Conservation (phyloP, 805 yeast genomes). For the Yarrowia yakushimensis region DNA sequence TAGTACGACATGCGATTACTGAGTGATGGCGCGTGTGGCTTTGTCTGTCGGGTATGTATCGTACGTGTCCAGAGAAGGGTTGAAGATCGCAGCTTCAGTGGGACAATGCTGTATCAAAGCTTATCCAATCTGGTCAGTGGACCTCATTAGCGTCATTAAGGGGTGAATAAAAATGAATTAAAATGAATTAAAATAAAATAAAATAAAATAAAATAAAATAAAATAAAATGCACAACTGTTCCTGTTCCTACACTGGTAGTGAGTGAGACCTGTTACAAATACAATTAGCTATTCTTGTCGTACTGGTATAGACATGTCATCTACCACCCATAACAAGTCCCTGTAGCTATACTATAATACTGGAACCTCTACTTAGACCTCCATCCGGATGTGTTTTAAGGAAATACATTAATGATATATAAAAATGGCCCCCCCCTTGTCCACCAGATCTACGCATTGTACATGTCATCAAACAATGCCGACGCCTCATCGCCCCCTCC, state of each 20-base stretch:
- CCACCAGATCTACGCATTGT: slow-evolving; percentile 1
- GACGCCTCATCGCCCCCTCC: slow-evolving; percentile 19
- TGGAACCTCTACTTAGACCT: background rate
- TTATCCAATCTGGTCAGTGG: slow-evolving; percentile 3
- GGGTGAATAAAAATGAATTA: too few relatives aligned
- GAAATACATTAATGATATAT: slow-evolving; percentile 1
- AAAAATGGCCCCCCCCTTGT: background rate
- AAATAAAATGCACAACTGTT: too few relatives aligned
- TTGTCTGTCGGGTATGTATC: background rate
- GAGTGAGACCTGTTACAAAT: too few relatives aligned
- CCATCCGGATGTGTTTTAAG: background rate
- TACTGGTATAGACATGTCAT: background rate
- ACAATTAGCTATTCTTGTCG: too few relatives aligned
- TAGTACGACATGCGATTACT: slow-evolving; percentile 22
- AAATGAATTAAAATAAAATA: too few relatives aligned
- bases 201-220: too few relatives aligned
- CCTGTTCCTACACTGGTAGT: too few relatives aligned
- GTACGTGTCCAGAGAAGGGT: slow-evolving; percentile 18
- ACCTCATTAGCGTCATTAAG: background rate
- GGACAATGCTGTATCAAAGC: slow-evolving; percentile 16
- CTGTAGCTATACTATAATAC: too few relatives aligned
- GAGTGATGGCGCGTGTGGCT: slow-evolving; percentile 2
- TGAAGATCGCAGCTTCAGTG: slow-evolving; percentile 12
- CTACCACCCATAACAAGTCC: background rate
- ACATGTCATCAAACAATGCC: slow-evolving; percentile 27